phyloP scores from a whole-genome alignment of 2,329 filamentous ascomycete genomes.

The Fulvia fulva region DNA sequence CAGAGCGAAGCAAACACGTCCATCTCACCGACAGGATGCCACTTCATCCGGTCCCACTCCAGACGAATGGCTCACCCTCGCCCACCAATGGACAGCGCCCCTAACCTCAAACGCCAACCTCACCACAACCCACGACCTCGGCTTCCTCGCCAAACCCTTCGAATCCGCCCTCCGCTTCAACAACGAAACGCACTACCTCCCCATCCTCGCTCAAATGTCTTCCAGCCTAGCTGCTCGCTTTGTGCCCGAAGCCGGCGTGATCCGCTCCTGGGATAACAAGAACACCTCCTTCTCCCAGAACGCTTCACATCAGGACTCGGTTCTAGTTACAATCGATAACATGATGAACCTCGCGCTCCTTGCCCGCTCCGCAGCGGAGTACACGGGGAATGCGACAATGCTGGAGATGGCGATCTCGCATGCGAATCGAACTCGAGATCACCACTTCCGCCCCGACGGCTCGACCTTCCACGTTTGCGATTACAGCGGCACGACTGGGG shows the following conservation, averaged over 20 bases:
- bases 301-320: constrained; percentile 15
- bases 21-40: not conserved
- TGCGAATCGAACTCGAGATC: constrained; percentile 12
- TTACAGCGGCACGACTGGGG: constrained; percentile 13
- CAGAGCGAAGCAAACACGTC: not conserved
- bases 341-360: constrained; percentile 21
- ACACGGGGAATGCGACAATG: constrained; percentile 12
- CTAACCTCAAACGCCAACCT: constrained; percentile 15
- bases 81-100: constrained; percentile 15
- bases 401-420: constrained; percentile 13
- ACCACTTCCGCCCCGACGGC: constrained; percentile 16
- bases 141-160: constrained; percentile 18
- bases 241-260: constrained; percentile 12
- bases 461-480: constrained; percentile 17
- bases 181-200: constrained; percentile 7
- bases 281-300: constrained; percentile 5
- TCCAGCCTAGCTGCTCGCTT: constrained; percentile 15
- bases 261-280: constrained; percentile 16
- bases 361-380: constrained; percentile 9
- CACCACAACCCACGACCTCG: constrained; percentile 17
- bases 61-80: constrained; percentile 12
- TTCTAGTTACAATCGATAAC: constrained; percentile 20
- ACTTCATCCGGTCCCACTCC: constrained; percentile 1
- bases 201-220: constrained; percentile 15
- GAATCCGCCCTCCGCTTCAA: constrained; percentile 14